phyloP scores from a whole-genome alignment of 2,329 filamentous ascomycete species.

The Lasiodiplodia theobromae region DNA sequence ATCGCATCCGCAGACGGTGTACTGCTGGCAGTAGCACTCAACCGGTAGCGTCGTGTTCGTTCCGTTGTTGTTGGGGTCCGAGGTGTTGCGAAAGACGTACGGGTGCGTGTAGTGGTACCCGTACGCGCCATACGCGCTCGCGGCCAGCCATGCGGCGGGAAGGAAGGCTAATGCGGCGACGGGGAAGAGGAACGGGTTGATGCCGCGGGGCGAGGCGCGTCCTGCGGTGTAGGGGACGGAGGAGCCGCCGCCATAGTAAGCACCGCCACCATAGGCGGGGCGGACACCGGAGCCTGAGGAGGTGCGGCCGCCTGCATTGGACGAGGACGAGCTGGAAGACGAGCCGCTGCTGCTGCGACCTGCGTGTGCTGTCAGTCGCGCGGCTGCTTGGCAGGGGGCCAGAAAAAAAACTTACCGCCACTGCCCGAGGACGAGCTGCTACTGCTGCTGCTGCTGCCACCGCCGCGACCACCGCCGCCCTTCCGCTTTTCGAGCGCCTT shows the following conservation, averaged over 20 bases:
- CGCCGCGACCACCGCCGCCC: conserved; percentile 43
- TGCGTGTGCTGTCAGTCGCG: conserved; percentile 31
- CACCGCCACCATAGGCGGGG: conserved; percentile 67
- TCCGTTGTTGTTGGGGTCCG: conserved; percentile 52
- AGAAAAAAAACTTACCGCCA: conserved; percentile 4
- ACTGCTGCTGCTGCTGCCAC: conserved; percentile 1
- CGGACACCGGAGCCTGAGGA: conserved; percentile 64
- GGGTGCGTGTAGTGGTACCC: conserved; percentile 65
- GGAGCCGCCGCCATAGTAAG: conserved; percentile 70
- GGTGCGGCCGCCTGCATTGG: conserved; percentile 53
- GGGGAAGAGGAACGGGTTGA: conserved; percentile 61
- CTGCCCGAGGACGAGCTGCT: not conserved
- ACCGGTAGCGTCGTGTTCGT: conserved; percentile 67
- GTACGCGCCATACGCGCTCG: conserved; percentile 61
- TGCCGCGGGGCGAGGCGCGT: conserved; percentile 52
- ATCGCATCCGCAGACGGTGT: conserved; percentile 71
- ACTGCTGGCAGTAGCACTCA: conserved; percentile 66
- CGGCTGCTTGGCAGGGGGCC: not conserved
- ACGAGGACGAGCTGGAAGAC: conserved; percentile 33
- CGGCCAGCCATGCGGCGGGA: conserved; percentile 66
- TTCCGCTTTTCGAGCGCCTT: conserved; percentile 47
- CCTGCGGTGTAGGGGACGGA: conserved; percentile 67
- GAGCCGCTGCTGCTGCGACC: conserved; percentile 25
- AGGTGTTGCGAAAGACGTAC: conserved; percentile 60
- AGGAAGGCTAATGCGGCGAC: conserved; percentile 62